Evolutionary conservation across 2,329 filamentous ascomycete species (phyloP).

Genomic region (Colletotrichum gloeosporioides): DNA sequence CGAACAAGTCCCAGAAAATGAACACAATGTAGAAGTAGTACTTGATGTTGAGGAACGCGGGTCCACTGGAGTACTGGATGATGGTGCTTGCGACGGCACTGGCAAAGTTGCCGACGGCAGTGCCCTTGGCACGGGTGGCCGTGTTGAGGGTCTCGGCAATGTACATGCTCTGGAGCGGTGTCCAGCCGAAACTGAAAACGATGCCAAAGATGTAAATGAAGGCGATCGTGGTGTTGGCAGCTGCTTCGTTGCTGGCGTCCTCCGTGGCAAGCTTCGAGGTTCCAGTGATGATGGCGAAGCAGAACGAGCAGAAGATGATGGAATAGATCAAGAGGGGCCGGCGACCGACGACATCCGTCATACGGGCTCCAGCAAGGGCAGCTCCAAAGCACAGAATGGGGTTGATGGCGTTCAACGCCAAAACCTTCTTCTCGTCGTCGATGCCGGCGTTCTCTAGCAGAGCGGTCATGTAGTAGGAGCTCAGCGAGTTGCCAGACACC

Average conservation of each 20-base stretch:
- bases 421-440: slow-evolving; percentile 46
- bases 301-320: slow-evolving; percentile 49
- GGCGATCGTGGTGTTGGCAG: slow-evolving; percentile 51
- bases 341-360: slow-evolving; percentile 63
- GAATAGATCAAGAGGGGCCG: slow-evolving; percentile 57
- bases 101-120: slow-evolving; percentile 46
- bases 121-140: slow-evolving; percentile 49
- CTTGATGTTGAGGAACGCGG: slow-evolving; percentile 46
- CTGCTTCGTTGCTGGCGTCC: slow-evolving; percentile 35
- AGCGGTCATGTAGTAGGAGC: slow-evolving; percentile 46
- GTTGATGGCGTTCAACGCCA: slow-evolving; percentile 59
- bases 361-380: slow-evolving; percentile 57
- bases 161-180: slow-evolving; percentile 54
- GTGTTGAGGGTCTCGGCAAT: slow-evolving; percentile 53
- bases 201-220: slow-evolving; percentile 60
- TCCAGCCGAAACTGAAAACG: slow-evolving; percentile 57
- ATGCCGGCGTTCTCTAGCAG: slow-evolving; percentile 58
- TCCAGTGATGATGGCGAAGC: slow-evolving; percentile 54
- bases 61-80: slow-evolving; percentile 49
- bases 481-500: slow-evolving; percentile 53
- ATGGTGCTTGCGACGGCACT: slow-evolving; percentile 41
- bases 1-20: slow-evolving; percentile 49
- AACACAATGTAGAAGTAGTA: slow-evolving; percentile 52
- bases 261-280: slow-evolving; percentile 49
- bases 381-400: slow-evolving; percentile 57